Conservation (phyloP, 2,329 filamentous ascomycete genomes). For the Paecilomyces variotii region DNA sequence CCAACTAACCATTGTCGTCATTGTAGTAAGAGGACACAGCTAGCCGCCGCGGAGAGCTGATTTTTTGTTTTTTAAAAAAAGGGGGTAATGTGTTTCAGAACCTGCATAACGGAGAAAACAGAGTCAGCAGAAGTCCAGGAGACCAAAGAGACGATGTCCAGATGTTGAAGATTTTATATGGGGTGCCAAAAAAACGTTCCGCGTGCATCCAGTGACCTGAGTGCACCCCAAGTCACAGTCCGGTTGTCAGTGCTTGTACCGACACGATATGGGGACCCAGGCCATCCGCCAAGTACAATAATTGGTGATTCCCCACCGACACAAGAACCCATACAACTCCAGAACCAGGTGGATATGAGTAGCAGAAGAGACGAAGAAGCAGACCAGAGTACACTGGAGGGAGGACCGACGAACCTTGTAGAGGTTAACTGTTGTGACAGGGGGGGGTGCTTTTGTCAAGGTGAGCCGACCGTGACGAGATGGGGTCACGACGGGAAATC, state of each 20-base stretch:
- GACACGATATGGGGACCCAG: background rate
- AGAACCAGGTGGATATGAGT: background rate
- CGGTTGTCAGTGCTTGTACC: background rate
- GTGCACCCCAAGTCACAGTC: background rate
- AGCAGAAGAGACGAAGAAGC: background rate
- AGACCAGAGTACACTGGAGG: background rate
- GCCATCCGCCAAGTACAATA: background rate
- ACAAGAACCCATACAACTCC: background rate
- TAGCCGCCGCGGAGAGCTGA: conserved; percentile 15
- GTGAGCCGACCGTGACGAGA: background rate
- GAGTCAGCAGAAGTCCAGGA: background rate
- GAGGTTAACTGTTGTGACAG: background rate
- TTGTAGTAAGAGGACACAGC: conserved; percentile 24
- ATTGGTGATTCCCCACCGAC: background rate
- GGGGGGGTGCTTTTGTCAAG: background rate
- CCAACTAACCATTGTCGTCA: conserved; percentile 32
- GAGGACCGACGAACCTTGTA: background rate
- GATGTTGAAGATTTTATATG: background rate
- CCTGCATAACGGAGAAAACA: background rate
- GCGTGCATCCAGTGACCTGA: background rate
- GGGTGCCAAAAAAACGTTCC: background rate
- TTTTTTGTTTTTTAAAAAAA: background rate
- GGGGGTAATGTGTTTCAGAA: conserved; percentile 2
- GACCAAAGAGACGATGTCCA: background rate
- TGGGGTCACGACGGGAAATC: background rate